Conservation (phyloP, 2,329 filamentous ascomycete genomes). For the Dactylonectria macrodidyma region DNA sequence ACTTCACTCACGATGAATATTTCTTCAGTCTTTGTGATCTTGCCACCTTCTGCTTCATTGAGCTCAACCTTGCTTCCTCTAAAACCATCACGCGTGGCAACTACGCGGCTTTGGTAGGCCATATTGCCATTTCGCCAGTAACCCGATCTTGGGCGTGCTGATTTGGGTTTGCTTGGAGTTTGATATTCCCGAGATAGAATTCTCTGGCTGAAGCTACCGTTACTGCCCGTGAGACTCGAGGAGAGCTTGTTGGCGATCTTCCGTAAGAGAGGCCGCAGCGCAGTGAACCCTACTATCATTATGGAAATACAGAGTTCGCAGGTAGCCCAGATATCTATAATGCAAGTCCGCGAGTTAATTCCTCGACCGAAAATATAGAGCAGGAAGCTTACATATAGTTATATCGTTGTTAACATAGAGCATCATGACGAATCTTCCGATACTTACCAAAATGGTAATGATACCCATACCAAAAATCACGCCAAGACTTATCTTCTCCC, state of each 20-base stretch:
- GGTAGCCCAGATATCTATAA: constrained; percentile 32
- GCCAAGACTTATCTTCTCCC: constrained; percentile 38
- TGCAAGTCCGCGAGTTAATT: background rate
- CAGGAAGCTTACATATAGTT: constrained; percentile 28
- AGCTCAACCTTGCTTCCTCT: constrained; percentile 27
- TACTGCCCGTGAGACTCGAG: background rate
- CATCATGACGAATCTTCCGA: constrained; percentile 42
- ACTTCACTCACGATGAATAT: constrained; percentile 25
- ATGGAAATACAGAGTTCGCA: constrained; percentile 36
- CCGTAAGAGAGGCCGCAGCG: constrained; percentile 28
- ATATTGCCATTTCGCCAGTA: constrained; percentile 21
- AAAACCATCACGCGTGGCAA: background rate
- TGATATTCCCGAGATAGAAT: background rate
- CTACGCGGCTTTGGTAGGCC: background rate
- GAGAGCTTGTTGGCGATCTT: constrained; percentile 25
- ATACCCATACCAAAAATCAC: constrained; percentile 39
- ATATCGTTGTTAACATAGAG: constrained; percentile 16
- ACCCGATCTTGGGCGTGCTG: background rate
- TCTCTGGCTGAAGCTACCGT: constrained; percentile 3
- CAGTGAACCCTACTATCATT: constrained; percentile 34
- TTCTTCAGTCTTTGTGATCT: constrained; percentile 30
- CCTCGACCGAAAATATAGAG: background rate
- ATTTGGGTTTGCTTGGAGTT: background rate
- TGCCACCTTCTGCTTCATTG: constrained; percentile 6
- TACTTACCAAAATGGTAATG: constrained; percentile 40